Evolutionary conservation across 352 stramenopile genomes (phyloP), one percentile per base, ranked within the genome.

Genomic region (Phytophthora pistaciae): DNA sequence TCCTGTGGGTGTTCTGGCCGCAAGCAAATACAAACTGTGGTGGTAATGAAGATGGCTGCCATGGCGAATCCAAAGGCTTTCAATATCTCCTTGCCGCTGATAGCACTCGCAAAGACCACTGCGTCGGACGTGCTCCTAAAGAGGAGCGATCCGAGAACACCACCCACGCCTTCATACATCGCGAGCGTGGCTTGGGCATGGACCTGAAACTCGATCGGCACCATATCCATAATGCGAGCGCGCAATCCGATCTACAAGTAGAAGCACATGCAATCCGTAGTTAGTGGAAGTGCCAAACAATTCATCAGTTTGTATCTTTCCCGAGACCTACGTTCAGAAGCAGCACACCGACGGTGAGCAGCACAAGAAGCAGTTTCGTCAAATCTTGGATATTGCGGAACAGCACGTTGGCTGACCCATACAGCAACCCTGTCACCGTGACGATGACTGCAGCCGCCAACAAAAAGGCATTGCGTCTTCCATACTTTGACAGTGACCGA

Each of bases 171-270:
- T 55, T 85, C 79, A 81, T 87, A 94, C 68, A 94, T 91, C 8
- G 77, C 64, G 21, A 92, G 49, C 7, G 84, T 88, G 16, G 85
- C 81, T 57, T 94, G 87, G 7, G 87, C 87, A 55, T 94, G 87
- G 27, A 94, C 84, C 60, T 94, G 87, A 68, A 85, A 94, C 67
- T 91, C 84, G 23, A 91, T 80, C 8, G 83, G 80, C 11, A 94
- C 85, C 62, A 89, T 82, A 50, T 94, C 87, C 85, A 94, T 93
- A 42, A 94, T 76, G 8, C 87, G 87, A 10, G 85, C 82, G 7
- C 87, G 87, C 2, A 94, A 60, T 48, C 71, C 79, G 48, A 94
- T 89, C 87, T 94, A 27, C 25, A 27, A n/a, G n/a, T 27, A 33
- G 25, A 66, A 33, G 25, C 36, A 71, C 29, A 29, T 16, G 60